These are phyloP conservation scores for Aspergillus cejpii DNA, from an alignment of 2,329 filamentous ascomycete genomes.

Conservation along the genomic window DNA sequence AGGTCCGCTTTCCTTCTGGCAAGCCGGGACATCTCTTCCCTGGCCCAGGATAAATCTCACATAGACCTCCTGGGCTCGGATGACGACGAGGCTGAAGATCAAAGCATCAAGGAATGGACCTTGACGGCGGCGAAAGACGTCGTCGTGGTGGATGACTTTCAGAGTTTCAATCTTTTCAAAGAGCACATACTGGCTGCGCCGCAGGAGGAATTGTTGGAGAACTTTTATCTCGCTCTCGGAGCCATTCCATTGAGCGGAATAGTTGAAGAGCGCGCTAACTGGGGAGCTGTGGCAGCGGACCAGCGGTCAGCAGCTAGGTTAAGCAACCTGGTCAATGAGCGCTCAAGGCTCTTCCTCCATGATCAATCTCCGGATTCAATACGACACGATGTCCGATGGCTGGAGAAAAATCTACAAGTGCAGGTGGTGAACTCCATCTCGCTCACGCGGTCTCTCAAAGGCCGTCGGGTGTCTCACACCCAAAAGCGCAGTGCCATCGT, in stretches of 20 bases:
- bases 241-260: slow-evolving; percentile 67
- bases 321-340: slow-evolving; percentile 75
- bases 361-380: slow-evolving; percentile 72
- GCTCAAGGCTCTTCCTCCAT: slow-evolving; percentile 82
- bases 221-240: slow-evolving; percentile 76
- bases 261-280: slow-evolving; percentile 68
- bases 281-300: slow-evolving; percentile 60
- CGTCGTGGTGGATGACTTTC: slow-evolving; percentile 79
- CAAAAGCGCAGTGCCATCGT: slow-evolving; percentile 72
- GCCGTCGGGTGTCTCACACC: slow-evolving; percentile 60
- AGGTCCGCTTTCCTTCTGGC: slow-evolving; percentile 71
- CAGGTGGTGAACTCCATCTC: slow-evolving; percentile 71
- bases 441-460: slow-evolving; percentile 67
- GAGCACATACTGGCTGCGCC: slow-evolving; percentile 77
- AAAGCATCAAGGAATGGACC: slow-evolving; percentile 68
- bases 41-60: slow-evolving; percentile 14
- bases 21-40: slow-evolving; percentile 61
- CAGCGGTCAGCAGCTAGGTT: slow-evolving; percentile 63
- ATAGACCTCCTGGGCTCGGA: slow-evolving; percentile 21
- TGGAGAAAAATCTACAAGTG: slow-evolving; percentile 76
- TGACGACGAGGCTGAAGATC: slow-evolving; percentile 55
- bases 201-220: slow-evolving; percentile 78
- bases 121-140: slow-evolving; percentile 66
- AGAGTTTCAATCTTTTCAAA: slow-evolving; percentile 83
- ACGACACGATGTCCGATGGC: slow-evolving; percentile 80